Evolutionary conservation across 257 asterid species (phyloP).

Genomic region (Rauvolfia tetraphylla): DNA sequence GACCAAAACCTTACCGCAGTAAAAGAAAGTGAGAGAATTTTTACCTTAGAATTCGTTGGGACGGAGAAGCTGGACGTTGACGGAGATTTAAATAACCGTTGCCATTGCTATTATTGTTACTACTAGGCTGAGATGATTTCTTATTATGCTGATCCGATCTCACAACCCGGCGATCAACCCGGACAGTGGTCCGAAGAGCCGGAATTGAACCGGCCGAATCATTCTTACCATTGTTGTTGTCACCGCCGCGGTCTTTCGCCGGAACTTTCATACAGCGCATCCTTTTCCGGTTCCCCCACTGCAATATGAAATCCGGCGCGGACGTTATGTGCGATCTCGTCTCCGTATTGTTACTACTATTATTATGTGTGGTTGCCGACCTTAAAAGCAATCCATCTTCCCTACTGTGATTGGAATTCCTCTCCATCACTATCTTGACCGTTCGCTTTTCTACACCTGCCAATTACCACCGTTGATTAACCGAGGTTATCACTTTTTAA

Average conservation of each 20-base stretch:
- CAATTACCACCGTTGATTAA: conserved; percentile 8
- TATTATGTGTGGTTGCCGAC: conserved; percentile 24
- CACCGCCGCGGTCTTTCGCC: conserved; percentile 38
- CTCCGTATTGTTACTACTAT: conserved; percentile 19
- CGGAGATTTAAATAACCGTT: conserved; percentile 67
- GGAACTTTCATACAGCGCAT: conserved; percentile 75
- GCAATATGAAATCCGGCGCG: conserved; percentile 71
- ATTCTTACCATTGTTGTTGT: conserved; percentile 1
- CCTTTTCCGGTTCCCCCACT: conserved; percentile 86
- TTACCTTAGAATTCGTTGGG: conserved; percentile 59
- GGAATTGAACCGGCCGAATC: conserved; percentile 43
- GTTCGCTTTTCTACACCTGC: conserved; percentile 29
- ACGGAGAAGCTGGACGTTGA: conserved; percentile 71
- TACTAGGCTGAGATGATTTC: conserved; percentile 32
- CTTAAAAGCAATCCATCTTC: conserved; percentile 48
- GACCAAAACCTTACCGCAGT: too few relatives aligned
- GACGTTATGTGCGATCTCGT: conserved; percentile 28
- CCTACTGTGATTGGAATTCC: conserved; percentile 36
- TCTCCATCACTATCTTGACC: conserved; percentile 48
- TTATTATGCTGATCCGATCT: conserved; percentile 54
- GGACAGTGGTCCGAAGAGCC: conserved; percentile 34
- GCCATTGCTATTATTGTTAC: conserved; percentile 18
- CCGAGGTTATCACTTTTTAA: background rate
- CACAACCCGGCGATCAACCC: conserved; percentile 58
- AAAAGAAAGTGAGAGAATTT: too few relatives aligned